Evolutionary conservation across 106 monocot genomes (phyloP), one percentile per base, ranked within the genome.

Genomic region (Agapanthus africanus): DNA sequence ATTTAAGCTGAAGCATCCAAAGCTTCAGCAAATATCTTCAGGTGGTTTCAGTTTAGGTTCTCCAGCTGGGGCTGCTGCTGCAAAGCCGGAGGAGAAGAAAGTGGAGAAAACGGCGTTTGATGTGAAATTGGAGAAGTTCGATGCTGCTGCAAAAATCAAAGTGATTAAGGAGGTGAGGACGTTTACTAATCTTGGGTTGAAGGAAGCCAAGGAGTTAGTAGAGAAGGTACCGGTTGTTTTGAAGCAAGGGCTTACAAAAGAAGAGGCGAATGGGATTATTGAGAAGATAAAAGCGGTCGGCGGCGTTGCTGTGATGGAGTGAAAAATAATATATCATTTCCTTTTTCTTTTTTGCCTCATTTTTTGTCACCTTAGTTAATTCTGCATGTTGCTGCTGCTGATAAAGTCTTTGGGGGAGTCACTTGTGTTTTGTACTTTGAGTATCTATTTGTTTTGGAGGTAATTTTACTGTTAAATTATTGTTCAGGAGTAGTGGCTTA

Each of bases 81-180:
- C 61, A 0, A 80, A 80, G 47, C 66, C 79, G 0, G 91, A 91
- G 78, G 91, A 94, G 68, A 84, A 87, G 76, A 85, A 80, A 72
- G 83, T 50, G 15, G 95, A 95, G 69, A 95, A 95, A 76, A 95
- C 95, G 1, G 88, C 81, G 13, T 91, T 91, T 63, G 88, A 95
- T 79, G 79, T 95, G 41, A 95, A 88, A 69, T 65, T 95, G 22
- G 95, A 91, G 78, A 91, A 91, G 63, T 95, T 91, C 63, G 95
- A 95, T 46, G 81, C 88, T 11, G 86, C 88, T 37, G 72, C 84
- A 3, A 95, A 95, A 71, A 91, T 95, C 26, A 95, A 95, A 79
- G 91, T 95, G 61, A 95, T 95, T 57, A 95, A 95, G 72, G 95
- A 95, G 77, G 88, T 95, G 39, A 86, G 95, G 54, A 50, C 88